A percentile compares a stretch with the other conserved stretches of the same genome.
Evolutionary conservation across 768 basidiomycete genomes (phyloP).

Genomic region (Lactarius quietus): DNA sequence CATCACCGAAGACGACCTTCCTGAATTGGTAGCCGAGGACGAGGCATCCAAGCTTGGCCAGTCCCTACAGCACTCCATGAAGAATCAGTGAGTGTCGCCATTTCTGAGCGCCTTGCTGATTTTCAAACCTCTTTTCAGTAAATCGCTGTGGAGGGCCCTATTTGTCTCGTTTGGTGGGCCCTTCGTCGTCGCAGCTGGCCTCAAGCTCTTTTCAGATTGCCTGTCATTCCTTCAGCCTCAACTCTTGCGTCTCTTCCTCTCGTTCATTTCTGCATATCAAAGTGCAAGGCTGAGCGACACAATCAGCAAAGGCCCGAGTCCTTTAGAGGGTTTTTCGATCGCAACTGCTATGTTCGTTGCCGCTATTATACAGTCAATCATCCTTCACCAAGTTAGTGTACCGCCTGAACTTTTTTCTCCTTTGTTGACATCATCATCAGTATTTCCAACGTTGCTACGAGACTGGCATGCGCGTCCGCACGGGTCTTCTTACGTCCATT

Average conservation of each 20-base stretch:
- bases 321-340: constrained; percentile 70
- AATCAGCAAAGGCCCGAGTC: constrained; percentile 33
- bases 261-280: constrained; percentile 81
- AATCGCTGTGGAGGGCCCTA: constrained; percentile 69
- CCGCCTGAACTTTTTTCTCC: too few species aligned
- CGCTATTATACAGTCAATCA: constrained; percentile 72
- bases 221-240: constrained; percentile 87
- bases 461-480: constrained; percentile 91
- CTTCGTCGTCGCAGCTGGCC: constrained; percentile 53
- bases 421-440: constrained; percentile 34
- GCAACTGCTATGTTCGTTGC: constrained; percentile 76
- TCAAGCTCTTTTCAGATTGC: constrained; percentile 79
- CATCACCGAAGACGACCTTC: constrained; percentile 85
- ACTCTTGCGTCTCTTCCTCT: constrained; percentile 71
- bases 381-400: constrained; percentile 67
- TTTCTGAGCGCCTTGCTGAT: background rate
- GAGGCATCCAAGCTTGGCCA: constrained; percentile 65
- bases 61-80: constrained; percentile 56
- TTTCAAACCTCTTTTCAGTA: constrained; percentile 35
- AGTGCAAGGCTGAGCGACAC: constrained; percentile 38
- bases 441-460: constrained; percentile 85
- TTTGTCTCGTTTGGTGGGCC: constrained; percentile 76
- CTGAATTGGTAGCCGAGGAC: constrained; percentile 63
- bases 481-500: constrained; percentile 80
- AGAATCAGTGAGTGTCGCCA: constrained; percentile 50